phyloP scores from a whole-genome alignment of 495 filamentous ascomycete species.

The Aspergillus sclerotiicarbonarius region DNA sequence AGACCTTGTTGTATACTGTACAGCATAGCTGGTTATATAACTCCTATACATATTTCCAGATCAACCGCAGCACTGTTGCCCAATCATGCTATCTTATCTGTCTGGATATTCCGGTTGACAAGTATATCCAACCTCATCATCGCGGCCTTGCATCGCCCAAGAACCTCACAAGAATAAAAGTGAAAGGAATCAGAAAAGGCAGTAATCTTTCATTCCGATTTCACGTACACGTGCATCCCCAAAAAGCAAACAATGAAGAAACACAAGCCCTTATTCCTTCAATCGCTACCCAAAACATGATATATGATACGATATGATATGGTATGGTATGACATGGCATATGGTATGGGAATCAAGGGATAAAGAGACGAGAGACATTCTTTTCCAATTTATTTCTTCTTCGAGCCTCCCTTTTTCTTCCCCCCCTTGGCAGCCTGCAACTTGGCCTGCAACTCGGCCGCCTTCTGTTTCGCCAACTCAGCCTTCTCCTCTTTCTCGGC shows the following conservation, averaged over 20 bases:
- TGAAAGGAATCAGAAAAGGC: no score
- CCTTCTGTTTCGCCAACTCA: conserved; percentile 51
- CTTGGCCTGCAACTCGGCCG: conserved; percentile 38
- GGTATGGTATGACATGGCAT: not conserved
- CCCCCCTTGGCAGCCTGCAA: conserved; percentile 33
- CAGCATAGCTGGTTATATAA: not conserved
- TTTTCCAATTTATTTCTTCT: conserved; percentile 34
- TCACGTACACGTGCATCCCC: no score
- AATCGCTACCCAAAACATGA: no score
- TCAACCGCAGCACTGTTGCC: not conserved
- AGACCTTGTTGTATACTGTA: not conserved
- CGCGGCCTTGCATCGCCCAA: no score
- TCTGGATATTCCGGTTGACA: not conserved
- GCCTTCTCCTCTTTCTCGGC: conserved; percentile 76
- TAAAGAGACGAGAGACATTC: not conserved
- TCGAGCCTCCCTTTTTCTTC: conserved; percentile 29
- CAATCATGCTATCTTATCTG: not conserved
- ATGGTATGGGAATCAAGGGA: not conserved
- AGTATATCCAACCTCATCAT: no score
- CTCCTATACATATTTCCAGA: not conserved
- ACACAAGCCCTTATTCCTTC: no score
- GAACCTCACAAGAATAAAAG: no score
- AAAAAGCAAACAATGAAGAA: no score
- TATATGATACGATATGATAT: no score
- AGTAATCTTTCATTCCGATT: no score